Base-by-base conservation (phyloP, 768 basidiomycete genomes). In the Fomitopsis pulvina region DNA sequence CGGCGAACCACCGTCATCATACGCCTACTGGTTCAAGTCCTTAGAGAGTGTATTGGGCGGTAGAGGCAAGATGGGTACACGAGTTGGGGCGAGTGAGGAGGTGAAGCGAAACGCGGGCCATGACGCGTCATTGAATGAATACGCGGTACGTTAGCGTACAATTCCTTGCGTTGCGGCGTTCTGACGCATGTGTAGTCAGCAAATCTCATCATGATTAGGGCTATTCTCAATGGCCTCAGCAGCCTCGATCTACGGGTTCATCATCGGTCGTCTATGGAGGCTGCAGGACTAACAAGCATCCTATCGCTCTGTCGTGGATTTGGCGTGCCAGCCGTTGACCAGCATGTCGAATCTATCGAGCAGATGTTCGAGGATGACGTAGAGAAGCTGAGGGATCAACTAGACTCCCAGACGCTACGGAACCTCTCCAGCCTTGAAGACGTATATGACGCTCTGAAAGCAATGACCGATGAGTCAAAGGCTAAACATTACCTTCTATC, bases 61-160 rank as follows among this genome's bases (percentile, higher is more conserved):
- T 2, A 73, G 92, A 49, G 95, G 95, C 1, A 87, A 84, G 64
- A 93, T 97, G 91, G 95, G 95, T 1, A 96, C 89, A 63, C 66
- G 89, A 34, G 95, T 99, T 7, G 96, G 96, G 0, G 92, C 92
- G 21, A 95, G 93, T 58, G 90, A 94, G 12, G 93, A 97, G 57
- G 79, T 94, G 48, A 78, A 77, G 65, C 81, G 79, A 51, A 71
- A 75, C 52, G 79, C 78, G 41, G 81, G 84, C 34, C 64, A 80
- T 18, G 85, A 87, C 52, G 79, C 73, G 37, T 78, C 79, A 39
- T 64, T 94, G 53, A 85, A 85, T 52, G 92, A 95, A 45, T 95
- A 94, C 58, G 87, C 89, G 63, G 92, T 94, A 59, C 58, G 85
- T 71, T 24, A n/a, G 24, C 28, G 16, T 22, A 43, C 20, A 20